Evolutionary conservation across 768 basidiomycete genomes (phyloP).

Genomic region (Mycena kentingensis): DNA sequence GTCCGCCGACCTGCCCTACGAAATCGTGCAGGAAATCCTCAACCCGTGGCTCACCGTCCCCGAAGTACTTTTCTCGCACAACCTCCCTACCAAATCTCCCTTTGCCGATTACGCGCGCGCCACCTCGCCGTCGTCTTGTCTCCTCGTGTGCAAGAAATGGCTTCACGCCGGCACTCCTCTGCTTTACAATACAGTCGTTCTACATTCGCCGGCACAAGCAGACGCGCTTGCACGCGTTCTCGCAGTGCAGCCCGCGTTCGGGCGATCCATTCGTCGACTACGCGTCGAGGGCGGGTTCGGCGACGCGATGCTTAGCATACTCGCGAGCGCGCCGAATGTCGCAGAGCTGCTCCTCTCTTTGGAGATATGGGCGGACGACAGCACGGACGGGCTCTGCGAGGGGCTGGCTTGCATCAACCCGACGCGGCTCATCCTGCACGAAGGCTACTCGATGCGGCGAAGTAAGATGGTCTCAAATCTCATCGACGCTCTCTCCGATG

Average conservation of each 20-base stretch:
- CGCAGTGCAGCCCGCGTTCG: neutral
- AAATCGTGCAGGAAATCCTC: slow-evolving; percentile 1
- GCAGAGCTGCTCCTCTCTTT: neutral
- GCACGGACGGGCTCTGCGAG: neutral
- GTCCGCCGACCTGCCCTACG: neutral
- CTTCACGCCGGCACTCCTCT: neutral
- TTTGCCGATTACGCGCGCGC: neutral
- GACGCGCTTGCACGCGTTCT: neutral
- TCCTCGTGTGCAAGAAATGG: slow-evolving; percentile 2
- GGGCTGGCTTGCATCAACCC: neutral
- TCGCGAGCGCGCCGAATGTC: neutral
- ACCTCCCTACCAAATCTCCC: neutral
- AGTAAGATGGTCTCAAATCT: neutral
- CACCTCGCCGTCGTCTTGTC: neutral
- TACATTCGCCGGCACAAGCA: neutral
- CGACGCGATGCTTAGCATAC: slow-evolving; percentile 1
- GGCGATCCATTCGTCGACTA: neutral
- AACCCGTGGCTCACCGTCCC: neutral
- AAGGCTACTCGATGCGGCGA: neutral
- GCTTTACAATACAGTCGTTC: slow-evolving; percentile 1
- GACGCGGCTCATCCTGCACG: neutral
- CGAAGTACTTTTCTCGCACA: neutral
- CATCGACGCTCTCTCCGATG: neutral
- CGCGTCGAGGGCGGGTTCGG: slow-evolving; percentile 1
- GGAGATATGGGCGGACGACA: neutral